phyloP scores from a whole-genome alignment of 768 basidiomycete genomes.

The Tulasnella sp. region DNA sequence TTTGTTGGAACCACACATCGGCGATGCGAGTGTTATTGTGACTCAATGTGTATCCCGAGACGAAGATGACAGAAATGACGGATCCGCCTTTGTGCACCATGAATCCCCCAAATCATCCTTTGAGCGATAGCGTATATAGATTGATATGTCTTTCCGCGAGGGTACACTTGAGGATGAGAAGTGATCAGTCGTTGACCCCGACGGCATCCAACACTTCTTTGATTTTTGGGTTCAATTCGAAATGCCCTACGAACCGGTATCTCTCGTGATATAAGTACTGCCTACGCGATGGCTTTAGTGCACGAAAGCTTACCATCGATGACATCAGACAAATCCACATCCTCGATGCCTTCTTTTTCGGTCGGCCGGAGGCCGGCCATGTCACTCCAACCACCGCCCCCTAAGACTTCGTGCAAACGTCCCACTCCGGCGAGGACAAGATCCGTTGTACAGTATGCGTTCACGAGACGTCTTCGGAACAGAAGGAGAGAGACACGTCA shows the following conservation, averaged over 20 bases:
- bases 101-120: neutral
- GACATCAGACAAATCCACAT: conserved; percentile 39
- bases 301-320: conserved; percentile 35
- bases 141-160: neutral
- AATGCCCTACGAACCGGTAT: neutral
- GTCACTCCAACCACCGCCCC: conserved; percentile 37
- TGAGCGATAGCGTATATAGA: neutral
- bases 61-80: too few relatives aligned
- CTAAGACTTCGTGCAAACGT: conserved; percentile 43
- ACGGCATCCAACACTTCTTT: neutral
- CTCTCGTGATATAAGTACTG: neutral
- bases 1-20: neutral
- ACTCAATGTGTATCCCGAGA: neutral
- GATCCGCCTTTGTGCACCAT: neutral
- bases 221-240: conserved; percentile 22
- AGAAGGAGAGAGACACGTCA: neutral
- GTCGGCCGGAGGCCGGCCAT: conserved; percentile 40
- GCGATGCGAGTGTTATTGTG: neutral
- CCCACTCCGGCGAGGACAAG: conserved; percentile 41
- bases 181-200: neutral
- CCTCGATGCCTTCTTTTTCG: conserved; percentile 36
- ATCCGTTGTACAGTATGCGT: conserved; percentile 41
- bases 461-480: conserved; percentile 37
- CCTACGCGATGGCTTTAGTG: neutral
- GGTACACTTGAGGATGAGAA: neutral